A percentile compares a stretch with the other conserved stretches of the same genome.
Evolutionary conservation across 306 rosid species (phyloP).

Genomic region (Glycine soja): DNA sequence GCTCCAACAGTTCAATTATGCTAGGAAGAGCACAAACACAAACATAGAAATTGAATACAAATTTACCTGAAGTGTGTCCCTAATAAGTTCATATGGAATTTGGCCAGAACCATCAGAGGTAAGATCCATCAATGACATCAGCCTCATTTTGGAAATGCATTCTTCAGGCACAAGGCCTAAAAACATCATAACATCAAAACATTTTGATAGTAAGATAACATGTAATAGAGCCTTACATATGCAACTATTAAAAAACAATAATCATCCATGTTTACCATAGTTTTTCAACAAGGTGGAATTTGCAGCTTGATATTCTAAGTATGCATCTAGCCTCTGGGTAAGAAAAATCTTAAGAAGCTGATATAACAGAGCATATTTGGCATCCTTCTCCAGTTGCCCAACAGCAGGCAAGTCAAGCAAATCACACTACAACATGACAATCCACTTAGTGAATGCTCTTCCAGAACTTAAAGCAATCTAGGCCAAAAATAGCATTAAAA

Average conservation of each 20-base stretch:
- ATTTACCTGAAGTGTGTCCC: slow-evolving; percentile 76
- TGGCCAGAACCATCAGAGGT: slow-evolving; percentile 71
- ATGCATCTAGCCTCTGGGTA: slow-evolving; percentile 85
- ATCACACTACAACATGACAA: slow-evolving; percentile 75
- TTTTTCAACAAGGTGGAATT: slow-evolving; percentile 72
- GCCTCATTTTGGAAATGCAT: slow-evolving; percentile 79
- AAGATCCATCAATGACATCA: slow-evolving; percentile 89
- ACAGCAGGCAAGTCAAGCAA: slow-evolving; percentile 85
- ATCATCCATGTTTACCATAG: slow-evolving; percentile 62
- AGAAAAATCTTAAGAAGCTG: slow-evolving; percentile 86
- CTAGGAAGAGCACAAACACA: slow-evolving; percentile 18
- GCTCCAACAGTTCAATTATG: slow-evolving; percentile 14
- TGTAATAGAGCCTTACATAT: slow-evolving; percentile 4
- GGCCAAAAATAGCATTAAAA: slow-evolving; percentile 6
- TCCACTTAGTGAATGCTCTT: slow-evolving; percentile 24
- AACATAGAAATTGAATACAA: slow-evolving; percentile 28
- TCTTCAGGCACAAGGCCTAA: slow-evolving; percentile 91
- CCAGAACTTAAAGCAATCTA: slow-evolving; percentile 23
- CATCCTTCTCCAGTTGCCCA: slow-evolving; percentile 90
- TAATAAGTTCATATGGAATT: slow-evolving; percentile 77
- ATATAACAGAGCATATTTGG: slow-evolving; percentile 71
- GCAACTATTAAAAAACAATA: neutral
- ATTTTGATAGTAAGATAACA: neutral
- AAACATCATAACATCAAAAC: slow-evolving; percentile 33
- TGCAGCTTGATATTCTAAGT: slow-evolving; percentile 78